These are phyloP conservation scores for Tylopilus felleus DNA, from an alignment of 768 basidiomycete species.

Conservation along the genomic window DNA sequence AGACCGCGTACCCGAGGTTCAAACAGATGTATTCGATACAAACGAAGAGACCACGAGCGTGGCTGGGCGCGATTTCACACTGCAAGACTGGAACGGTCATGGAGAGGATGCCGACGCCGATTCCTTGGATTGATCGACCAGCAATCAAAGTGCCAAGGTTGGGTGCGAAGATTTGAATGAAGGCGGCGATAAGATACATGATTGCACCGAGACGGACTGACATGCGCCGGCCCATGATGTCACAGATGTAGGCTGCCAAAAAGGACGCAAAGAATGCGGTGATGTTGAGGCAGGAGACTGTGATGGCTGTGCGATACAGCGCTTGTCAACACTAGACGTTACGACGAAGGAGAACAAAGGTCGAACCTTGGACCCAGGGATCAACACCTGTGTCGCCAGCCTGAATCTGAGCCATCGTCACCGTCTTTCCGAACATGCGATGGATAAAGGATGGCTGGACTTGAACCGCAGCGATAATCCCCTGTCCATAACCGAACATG, in stretches of 20 bases:
- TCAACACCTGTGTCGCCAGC: slow-evolving; percentile 42
- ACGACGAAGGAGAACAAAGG: neutral
- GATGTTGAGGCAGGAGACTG: slow-evolving; percentile 47
- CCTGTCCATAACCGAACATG: slow-evolving; percentile 55
- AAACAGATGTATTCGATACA: slow-evolving; percentile 52
- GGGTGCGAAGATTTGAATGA: slow-evolving; percentile 49
- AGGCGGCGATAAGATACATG: slow-evolving; percentile 47
- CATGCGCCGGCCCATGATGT: slow-evolving; percentile 47
- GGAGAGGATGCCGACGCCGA: slow-evolving; percentile 49
- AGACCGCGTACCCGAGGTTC: slow-evolving; percentile 47
- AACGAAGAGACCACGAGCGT: slow-evolving; percentile 50
- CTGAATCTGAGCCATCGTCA: slow-evolving; percentile 45
- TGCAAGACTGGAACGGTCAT: slow-evolving; percentile 50
- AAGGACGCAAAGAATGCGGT: slow-evolving; percentile 47
- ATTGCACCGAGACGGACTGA: slow-evolving; percentile 48
- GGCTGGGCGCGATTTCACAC: slow-evolving; percentile 46
- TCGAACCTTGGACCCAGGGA: slow-evolving; percentile 46
- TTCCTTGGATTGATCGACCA: slow-evolving; percentile 46
- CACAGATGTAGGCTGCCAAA: slow-evolving; percentile 47
- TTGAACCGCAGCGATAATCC: slow-evolving; percentile 49
- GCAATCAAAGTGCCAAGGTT: slow-evolving; percentile 38
- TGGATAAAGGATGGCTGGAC: slow-evolving; percentile 52
- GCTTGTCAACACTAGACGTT: neutral
- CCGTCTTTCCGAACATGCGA: slow-evolving; percentile 44
- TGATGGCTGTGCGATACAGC: slow-evolving; percentile 38